Base-by-base conservation (phyloP, 192 early-diverging fungal genomes). In the Coemansia sp. region DNA sequence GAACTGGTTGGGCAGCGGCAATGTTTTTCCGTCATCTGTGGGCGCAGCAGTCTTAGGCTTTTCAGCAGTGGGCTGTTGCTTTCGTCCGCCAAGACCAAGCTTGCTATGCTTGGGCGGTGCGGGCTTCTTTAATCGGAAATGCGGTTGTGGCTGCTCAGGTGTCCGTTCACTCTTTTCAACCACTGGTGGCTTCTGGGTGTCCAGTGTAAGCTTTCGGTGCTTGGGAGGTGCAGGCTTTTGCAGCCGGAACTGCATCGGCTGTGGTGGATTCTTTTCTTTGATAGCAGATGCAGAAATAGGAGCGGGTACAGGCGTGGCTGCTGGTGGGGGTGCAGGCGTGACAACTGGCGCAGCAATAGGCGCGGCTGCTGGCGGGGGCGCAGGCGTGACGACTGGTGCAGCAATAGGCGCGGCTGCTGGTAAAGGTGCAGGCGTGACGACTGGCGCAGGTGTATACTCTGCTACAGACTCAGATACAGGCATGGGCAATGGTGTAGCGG, bases 201-300 rank as follows among this genome's bases (percentile, higher is more conserved):
- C 56, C 25, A 44, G 21, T 23, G 49, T 56, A 19, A 38, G 31
- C 8, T 49, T 56, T 3, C 32, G 55, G 18, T 47, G 49, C 44
- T 62, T 67, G 12, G 64, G 49, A 2, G 71, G 71, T n/a, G 60
- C 64, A 9, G 71, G 26, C 49, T 73, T 73, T 27, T 73, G 71
- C 64, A 73, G 26, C 12, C 71, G 60, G 31, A 73, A 73, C 56
- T 55, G 58, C 65, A 67, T 38, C 8, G 34, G 34, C 34, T 38
- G 34, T 9, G 34, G 34, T 9, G 34, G 6, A 38, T 4, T 38
- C 8, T 38, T 28, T 28, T 21, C 34, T 25, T 32, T 28, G 30
- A 30, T 2, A 34, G 8, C 9, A 34, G 30, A 12, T 25, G 8
- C 8, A 18, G 7, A 7, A 8, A 30, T 27, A 28, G 54, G 12